Evolutionary conservation across 148 eudicot genomes (phyloP).

Genomic region (Nepenthes mirabilis): DNA sequence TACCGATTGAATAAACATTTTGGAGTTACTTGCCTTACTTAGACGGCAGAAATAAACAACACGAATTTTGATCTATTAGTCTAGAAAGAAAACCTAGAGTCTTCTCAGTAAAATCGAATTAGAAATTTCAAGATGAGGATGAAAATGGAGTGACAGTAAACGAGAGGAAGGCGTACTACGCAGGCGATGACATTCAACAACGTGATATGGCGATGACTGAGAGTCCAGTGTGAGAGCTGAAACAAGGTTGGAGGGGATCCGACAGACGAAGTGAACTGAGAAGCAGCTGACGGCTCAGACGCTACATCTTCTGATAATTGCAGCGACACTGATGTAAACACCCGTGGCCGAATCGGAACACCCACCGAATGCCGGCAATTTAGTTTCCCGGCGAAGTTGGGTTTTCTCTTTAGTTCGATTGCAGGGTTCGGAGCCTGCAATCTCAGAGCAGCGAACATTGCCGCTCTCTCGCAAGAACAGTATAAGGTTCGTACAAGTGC

Average conservation of each 20-base stretch:
- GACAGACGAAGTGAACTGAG: constrained; percentile 40
- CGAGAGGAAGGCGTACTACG: constrained; percentile 27
- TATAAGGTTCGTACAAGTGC: too few relatives aligned
- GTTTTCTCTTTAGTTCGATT: constrained; percentile 3
- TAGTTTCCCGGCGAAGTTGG: constrained; percentile 14
- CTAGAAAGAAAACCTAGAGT: too few relatives aligned
- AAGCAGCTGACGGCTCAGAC: constrained; percentile 30
- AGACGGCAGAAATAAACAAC: not conserved
- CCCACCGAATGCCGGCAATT: constrained; percentile 6
- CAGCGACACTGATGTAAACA: constrained; percentile 19
- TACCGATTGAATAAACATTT: not conserved
- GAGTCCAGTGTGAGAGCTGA: constrained; percentile 26
- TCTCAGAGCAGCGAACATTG: constrained; percentile 24
- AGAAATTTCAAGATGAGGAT: not conserved
- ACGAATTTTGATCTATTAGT: not conserved
- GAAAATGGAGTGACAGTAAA: not conserved
- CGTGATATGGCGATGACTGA: constrained; percentile 56
- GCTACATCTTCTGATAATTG: constrained; percentile 16
- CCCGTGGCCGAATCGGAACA: constrained; percentile 20
- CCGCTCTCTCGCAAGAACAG: not conserved
- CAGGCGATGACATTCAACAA: constrained; percentile 55
- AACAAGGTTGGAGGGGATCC: constrained; percentile 27
- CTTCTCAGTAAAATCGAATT: not conserved
- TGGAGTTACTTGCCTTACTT: not conserved
- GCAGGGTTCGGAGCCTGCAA: constrained; percentile 19